Evolutionary conservation across 2,329 filamentous ascomycete species (phyloP).

Genomic region (Alternaria conjuncta): DNA sequence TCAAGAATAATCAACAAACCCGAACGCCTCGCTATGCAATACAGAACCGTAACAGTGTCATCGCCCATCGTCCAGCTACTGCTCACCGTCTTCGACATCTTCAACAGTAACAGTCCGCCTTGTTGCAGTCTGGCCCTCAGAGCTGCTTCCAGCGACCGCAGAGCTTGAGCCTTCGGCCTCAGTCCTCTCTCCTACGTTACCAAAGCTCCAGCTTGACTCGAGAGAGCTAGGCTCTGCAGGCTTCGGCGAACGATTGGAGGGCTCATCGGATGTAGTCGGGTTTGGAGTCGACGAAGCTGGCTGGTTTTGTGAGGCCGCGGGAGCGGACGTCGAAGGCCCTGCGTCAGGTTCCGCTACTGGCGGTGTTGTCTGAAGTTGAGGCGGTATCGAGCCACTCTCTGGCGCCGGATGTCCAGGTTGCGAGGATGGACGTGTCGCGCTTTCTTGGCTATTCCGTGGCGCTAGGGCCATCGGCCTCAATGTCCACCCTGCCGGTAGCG

Average conservation of each 20-base stretch:
- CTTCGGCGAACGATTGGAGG: constrained; percentile 28
- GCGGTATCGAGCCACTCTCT: neutral
- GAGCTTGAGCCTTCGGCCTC: constrained; percentile 40
- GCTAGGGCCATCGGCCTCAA: constrained; percentile 41
- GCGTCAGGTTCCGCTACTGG: constrained; percentile 1
- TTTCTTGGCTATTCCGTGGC: constrained; percentile 23
- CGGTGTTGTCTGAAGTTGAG: neutral
- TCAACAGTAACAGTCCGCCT: constrained; percentile 41
- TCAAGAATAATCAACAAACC: constrained; percentile 11
- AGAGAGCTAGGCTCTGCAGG: constrained; percentile 38
- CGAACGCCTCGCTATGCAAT: constrained; percentile 50
- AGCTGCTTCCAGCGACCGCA: constrained; percentile 32
- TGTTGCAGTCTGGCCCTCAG: constrained; percentile 28
- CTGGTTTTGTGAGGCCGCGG: constrained; percentile 7
- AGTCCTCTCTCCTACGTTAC: constrained; percentile 31
- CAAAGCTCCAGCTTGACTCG: constrained; percentile 48
- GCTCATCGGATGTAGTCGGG: constrained; percentile 7
- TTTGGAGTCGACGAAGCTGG: constrained; percentile 7
- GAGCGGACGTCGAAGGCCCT: constrained; percentile 4
- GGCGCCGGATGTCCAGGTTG: constrained; percentile 11
- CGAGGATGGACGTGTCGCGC: constrained; percentile 6
- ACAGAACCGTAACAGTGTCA: constrained; percentile 12
- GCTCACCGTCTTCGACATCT: constrained; percentile 38
- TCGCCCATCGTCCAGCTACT: constrained; percentile 17
- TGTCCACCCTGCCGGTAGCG: constrained; percentile 48